Percentiles rank a stretch among this genome's conserved stretches.
Conservation (phyloP, 2,329 filamentous ascomycete genomes). For the Colletotrichum sp. region DNA sequence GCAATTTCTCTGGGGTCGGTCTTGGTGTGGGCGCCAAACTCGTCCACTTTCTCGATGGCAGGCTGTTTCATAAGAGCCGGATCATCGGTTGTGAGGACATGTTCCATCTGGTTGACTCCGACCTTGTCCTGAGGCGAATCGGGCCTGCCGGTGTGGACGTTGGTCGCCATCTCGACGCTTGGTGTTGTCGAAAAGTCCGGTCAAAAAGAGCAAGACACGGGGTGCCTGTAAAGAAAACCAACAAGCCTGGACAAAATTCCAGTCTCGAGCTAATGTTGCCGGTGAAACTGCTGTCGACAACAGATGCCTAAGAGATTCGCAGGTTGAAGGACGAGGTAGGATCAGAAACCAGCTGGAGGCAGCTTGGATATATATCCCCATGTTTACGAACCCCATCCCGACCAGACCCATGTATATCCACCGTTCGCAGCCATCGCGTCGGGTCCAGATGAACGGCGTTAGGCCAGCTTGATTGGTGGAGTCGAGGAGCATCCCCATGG, state of each 20-base stretch:
- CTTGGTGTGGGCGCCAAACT: conserved; percentile 43
- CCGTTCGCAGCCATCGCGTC: not conserved
- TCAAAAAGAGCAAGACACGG: not conserved
- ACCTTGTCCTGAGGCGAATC: conserved; percentile 12
- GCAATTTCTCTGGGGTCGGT: conserved; percentile 42
- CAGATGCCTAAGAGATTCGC: not conserved
- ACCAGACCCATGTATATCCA: not conserved
- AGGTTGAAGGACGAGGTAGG: not conserved
- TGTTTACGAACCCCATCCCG: not conserved
- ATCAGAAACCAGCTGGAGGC: not conserved
- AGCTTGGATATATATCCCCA: not conserved
- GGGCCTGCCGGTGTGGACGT: not conserved
- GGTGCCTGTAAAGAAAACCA: too few species aligned
- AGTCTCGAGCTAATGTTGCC: not conserved
- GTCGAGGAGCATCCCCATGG: conserved; percentile 6
- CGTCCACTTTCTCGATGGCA: conserved; percentile 31
- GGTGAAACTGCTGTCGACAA: not conserved
- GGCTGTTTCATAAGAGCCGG: conserved; percentile 16
- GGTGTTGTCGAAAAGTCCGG: not conserved
- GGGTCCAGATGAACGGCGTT: not conserved
- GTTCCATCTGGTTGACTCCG: conserved; percentile 14
- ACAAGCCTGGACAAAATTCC: not conserved
- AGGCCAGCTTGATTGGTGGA: conserved; percentile 11
- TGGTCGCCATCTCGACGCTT: not conserved
- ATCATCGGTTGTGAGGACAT: conserved; percentile 5